phyloP scores from a whole-genome alignment of 2,329 filamentous ascomycete genomes.

The Venturia aucupariae region DNA sequence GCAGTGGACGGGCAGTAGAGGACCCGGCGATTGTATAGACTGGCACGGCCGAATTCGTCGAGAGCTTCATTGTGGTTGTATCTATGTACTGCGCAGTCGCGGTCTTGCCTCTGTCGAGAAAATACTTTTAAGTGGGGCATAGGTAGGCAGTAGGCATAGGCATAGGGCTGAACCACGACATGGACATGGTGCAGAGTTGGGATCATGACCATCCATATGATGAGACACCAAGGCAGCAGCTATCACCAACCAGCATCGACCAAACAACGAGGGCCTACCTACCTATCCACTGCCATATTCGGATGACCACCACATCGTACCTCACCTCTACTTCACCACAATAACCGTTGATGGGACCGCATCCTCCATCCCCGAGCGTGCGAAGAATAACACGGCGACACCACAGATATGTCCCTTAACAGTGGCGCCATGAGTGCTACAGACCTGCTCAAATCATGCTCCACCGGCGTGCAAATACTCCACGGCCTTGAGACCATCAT shows the following conservation, averaged over 20 bases:
- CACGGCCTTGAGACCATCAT: constrained; percentile 12
- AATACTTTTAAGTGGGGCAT: background rate
- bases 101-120: background rate
- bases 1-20: constrained; percentile 75
- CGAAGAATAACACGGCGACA: constrained; percentile 12
- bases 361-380: constrained; percentile 7
- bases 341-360: constrained; percentile 15
- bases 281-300: background rate
- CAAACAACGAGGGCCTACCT: too few relatives aligned
- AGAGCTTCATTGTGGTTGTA: constrained; percentile 58
- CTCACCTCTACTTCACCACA: background rate
- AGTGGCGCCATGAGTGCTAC: constrained; percentile 18
- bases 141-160: too few relatives aligned
- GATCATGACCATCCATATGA: too few relatives aligned
- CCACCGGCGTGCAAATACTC: constrained; percentile 24
- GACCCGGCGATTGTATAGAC: constrained; percentile 95
- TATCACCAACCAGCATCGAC: background rate
- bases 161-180: background rate
- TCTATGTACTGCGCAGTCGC: background rate
- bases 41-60: constrained; percentile 71
- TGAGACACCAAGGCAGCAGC: background rate
- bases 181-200: background rate
- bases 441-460: constrained; percentile 27
- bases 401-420: constrained; percentile 16
- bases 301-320: background rate